A percentile compares a stretch with the other conserved stretches of the same genome.
Evolutionary conservation across 1,284 basidiomycete genomes (phyloP).

Genomic region (Ganoderma boninense): DNA sequence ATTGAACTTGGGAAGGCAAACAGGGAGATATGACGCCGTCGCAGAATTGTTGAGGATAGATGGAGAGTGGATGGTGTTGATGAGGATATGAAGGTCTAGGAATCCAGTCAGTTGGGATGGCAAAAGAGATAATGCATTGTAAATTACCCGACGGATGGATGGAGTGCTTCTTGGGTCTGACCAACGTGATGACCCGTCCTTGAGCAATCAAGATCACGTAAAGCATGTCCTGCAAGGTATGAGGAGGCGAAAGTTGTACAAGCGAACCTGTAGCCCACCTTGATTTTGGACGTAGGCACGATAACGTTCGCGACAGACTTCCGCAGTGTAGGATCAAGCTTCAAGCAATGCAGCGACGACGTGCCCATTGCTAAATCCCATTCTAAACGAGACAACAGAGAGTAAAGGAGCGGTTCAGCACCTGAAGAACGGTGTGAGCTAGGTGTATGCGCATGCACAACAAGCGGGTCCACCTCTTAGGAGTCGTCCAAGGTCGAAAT

Average conservation of each 20-base stretch:
- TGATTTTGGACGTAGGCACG: constrained; percentile 82
- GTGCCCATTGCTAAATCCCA: constrained; percentile 83
- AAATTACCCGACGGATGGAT: constrained; percentile 89
- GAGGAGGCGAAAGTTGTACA: not conserved
- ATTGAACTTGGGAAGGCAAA: constrained; percentile 97
- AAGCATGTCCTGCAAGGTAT: constrained; percentile 74
- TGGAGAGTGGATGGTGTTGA: constrained; percentile 81
- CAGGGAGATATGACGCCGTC: constrained; percentile 91
- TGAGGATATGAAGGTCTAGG: constrained; percentile 85
- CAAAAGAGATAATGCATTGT: constrained; percentile 3
- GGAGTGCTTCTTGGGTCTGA: constrained; percentile 91
- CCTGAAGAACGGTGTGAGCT: constrained; percentile 51
- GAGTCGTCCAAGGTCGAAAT: constrained; percentile 90
- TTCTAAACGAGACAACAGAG: constrained; percentile 76
- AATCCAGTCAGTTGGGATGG: constrained; percentile 11
- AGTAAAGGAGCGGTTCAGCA: constrained; percentile 82
- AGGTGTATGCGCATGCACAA: not conserved
- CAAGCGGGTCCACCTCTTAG: constrained; percentile 68
- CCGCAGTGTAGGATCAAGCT: constrained; percentile 73
- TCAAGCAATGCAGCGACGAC: constrained; percentile 84
- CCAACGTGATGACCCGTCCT: constrained; percentile 85
- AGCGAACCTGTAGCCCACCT: constrained; percentile 52
- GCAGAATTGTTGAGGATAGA: constrained; percentile 77
- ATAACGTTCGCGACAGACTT: constrained; percentile 80
- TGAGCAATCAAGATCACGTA: constrained; percentile 89